phyloP scores from a whole-genome alignment of 2,329 filamentous ascomycete genomes.

The Sporothrix protearum region DNA sequence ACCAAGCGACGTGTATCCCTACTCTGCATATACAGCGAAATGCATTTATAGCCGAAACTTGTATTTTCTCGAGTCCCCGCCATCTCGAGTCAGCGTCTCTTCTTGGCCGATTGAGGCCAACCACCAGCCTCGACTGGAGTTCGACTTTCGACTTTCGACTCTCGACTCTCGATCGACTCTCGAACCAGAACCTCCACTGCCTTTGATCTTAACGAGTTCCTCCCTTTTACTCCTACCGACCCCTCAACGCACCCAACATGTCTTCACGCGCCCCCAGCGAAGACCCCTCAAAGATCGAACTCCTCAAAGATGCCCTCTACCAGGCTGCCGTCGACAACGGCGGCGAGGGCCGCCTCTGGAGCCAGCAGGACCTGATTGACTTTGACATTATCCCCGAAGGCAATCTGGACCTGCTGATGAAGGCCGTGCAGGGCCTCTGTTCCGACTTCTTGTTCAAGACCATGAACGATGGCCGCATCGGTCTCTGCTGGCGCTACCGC shows the following conservation, averaged over 20 bases:
- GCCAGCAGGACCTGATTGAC: constrained; percentile 55
- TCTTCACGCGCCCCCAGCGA: constrained; percentile 29
- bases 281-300: constrained; percentile 43
- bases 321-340: constrained; percentile 51
- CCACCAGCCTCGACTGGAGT: not conserved
- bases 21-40: not conserved
- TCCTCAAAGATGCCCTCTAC: constrained; percentile 57
- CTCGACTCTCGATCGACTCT: not conserved
- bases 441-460: constrained; percentile 59
- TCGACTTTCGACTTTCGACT: not conserved
- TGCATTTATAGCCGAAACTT: not conserved
- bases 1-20: not conserved
- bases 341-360: constrained; percentile 50
- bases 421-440: constrained; percentile 55
- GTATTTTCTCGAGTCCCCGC: not conserved
- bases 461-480: constrained; percentile 42
- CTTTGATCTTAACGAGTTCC: not conserved
- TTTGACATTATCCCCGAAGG: constrained; percentile 56
- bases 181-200: not conserved
- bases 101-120: constrained; percentile 1
- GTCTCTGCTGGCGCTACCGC: constrained; percentile 56
- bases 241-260: constrained; percentile 20
- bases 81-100: not conserved
- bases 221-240: not conserved
- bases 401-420: constrained; percentile 53